Percentiles rank a stretch among this genome's conserved stretches.
phyloP scores from a whole-genome alignment of 2,329 filamentous ascomycete species.

The Diplodia intermedia region DNA sequence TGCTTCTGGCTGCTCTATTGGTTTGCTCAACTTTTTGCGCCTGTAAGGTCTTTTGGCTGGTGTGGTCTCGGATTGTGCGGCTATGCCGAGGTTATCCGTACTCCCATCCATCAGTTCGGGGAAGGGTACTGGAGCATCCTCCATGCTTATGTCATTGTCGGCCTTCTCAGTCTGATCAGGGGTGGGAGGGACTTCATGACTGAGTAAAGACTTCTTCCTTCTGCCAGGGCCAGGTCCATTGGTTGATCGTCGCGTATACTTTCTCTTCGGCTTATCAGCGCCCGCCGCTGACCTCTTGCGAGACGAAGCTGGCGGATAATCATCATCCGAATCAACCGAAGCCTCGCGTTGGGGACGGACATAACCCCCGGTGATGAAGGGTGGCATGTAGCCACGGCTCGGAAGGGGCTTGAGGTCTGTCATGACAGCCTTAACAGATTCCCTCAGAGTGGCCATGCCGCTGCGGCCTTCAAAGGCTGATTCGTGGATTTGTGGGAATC shows the following conservation, averaged over 20 bases:
- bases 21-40: background rate
- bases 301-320: background rate
- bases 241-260: background rate
- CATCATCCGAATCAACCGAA: slow-evolving; percentile 21
- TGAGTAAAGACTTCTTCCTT: slow-evolving; percentile 9
- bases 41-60: background rate
- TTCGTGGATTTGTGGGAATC: slow-evolving; percentile 51
- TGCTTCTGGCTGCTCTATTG: background rate
- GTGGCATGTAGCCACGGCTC: slow-evolving; percentile 24
- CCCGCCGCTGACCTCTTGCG: background rate
- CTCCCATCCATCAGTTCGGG: background rate
- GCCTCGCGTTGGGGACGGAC: slow-evolving; percentile 4
- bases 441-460: slow-evolving; percentile 51
- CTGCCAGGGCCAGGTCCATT: background rate
- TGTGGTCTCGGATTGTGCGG: background rate
- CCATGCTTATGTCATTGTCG: background rate
- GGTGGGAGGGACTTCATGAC: background rate
- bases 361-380: slow-evolving; percentile 20
- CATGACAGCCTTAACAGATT: slow-evolving; percentile 15
- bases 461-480: slow-evolving; percentile 49
- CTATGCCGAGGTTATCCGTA: background rate
- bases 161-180: background rate
- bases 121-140: background rate
- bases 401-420: slow-evolving; percentile 20
- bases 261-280: slow-evolving; percentile 16